Percentiles rank a stretch among this genome's conserved stretches.
Evolutionary conservation across 2,329 filamentous ascomycete genomes (phyloP).

Genomic region (Exophiala viscosa): DNA sequence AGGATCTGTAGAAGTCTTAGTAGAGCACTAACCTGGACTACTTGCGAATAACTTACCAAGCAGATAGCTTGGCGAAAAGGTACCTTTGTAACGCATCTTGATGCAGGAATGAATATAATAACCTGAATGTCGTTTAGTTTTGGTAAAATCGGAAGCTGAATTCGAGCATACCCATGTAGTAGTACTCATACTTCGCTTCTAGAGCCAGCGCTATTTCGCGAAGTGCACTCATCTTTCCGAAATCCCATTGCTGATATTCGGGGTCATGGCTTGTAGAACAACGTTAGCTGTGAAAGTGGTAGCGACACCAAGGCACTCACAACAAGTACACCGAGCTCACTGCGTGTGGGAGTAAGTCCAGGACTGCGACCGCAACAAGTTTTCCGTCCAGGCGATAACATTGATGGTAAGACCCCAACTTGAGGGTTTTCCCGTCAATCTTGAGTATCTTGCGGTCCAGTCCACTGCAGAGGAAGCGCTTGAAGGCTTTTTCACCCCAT

Average conservation of each 20-base stretch:
- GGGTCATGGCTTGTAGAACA: constrained; percentile 51
- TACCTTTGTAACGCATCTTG: constrained; percentile 52
- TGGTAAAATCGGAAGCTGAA: background rate
- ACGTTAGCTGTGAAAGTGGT: background rate
- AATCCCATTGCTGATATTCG: constrained; percentile 58
- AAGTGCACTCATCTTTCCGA: constrained; percentile 61
- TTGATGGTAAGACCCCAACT: constrained; percentile 49
- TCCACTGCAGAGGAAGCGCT: constrained; percentile 47
- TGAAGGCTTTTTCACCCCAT: constrained; percentile 44
- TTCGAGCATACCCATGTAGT: constrained; percentile 57
- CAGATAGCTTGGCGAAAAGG: constrained; percentile 47
- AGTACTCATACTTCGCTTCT: constrained; percentile 56
- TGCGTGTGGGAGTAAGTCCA: constrained; percentile 46
- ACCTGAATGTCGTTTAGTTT: constrained; percentile 35
- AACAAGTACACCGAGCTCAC: constrained; percentile 51
- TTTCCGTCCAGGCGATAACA: constrained; percentile 50
- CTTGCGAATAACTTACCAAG: constrained; percentile 37
- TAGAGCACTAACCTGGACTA: background rate
- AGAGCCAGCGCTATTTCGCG: constrained; percentile 56
- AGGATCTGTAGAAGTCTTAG: constrained; percentile 36
- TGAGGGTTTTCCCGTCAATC: constrained; percentile 38
- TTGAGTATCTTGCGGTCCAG: constrained; percentile 39
- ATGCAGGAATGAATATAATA: constrained; percentile 60
- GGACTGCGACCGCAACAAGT: constrained; percentile 47
- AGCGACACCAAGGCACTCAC: constrained; percentile 32